phyloP scores from a whole-genome alignment of 1,284 basidiomycete species.

The Sanghuangporus weigelae region DNA sequence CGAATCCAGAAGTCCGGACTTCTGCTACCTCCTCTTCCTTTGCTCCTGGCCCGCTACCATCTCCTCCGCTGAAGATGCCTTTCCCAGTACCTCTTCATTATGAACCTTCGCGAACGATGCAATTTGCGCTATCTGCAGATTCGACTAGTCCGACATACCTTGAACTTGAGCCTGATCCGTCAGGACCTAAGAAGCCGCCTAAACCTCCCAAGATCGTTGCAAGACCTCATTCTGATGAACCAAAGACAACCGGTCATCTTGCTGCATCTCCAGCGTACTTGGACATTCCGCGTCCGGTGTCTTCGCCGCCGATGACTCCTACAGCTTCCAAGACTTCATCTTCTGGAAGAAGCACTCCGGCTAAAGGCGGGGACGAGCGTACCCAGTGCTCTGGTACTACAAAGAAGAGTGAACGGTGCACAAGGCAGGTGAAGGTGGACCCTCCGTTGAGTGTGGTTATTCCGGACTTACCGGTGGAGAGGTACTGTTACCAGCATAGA shows the following conservation, averaged over 20 bases:
- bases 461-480: constrained; percentile 34
- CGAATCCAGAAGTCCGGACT: not conserved
- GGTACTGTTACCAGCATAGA: constrained; percentile 65
- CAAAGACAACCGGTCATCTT: not conserved
- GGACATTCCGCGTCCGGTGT: constrained; percentile 17
- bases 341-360: constrained; percentile 21
- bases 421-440: constrained; percentile 50
- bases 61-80: constrained; percentile 28
- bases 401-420: constrained; percentile 59
- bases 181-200: not conserved
- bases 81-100: constrained; percentile 36
- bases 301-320: constrained; percentile 23
- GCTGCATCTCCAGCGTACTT: not conserved
- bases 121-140: constrained; percentile 40
- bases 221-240: constrained; percentile 10
- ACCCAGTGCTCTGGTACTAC: constrained; percentile 61
- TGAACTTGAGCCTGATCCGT: constrained; percentile 11
- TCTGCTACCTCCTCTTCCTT: constrained; percentile 4
- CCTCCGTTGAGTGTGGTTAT: constrained; percentile 36
- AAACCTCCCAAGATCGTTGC: constrained; percentile 17
- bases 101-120: constrained; percentile 52
- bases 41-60: constrained; percentile 27
- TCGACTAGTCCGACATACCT: not conserved
- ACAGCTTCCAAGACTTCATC: constrained; percentile 29
- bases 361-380: constrained; percentile 23